These are phyloP conservation scores for Abelmoschus esculentus DNA, from an alignment of 345 rosid species.

Conservation along the genomic window DNA sequence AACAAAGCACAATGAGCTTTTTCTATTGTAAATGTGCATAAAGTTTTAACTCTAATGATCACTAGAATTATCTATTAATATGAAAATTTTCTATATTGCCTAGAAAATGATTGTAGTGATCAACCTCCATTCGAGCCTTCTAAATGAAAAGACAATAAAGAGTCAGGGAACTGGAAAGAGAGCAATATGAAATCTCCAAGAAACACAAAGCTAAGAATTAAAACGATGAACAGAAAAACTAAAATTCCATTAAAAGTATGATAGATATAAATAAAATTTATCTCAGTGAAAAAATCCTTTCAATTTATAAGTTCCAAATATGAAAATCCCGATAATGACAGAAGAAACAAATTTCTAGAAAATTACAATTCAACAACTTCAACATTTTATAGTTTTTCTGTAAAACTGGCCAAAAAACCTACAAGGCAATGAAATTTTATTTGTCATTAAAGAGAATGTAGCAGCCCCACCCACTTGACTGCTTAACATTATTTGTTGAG, in stretches of 20 bases:
- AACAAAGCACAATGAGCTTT: background rate
- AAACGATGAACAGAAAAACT: background rate
- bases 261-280: background rate
- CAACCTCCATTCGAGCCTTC: background rate
- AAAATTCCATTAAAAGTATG: background rate
- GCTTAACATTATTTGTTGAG: background rate
- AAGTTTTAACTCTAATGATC: background rate
- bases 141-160: background rate
- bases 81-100: background rate
- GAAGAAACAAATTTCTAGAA: background rate
- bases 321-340: background rate
- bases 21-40: background rate
- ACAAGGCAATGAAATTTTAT: background rate
- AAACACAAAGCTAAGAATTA: conserved; percentile 3
- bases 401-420: background rate
- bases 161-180: background rate
- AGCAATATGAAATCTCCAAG: conserved; percentile 4
- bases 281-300: background rate
- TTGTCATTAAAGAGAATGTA: background rate
- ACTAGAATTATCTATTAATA: background rate
- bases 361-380: conserved; percentile 1
- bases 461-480: background rate
- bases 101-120: background rate
- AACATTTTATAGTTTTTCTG: background rate
- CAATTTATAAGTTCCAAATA: background rate